Evolutionary conservation across 257 asterid species (phyloP), one percentile per base, ranked within the genome.

Genomic region (Osmanthus fragrans): DNA sequence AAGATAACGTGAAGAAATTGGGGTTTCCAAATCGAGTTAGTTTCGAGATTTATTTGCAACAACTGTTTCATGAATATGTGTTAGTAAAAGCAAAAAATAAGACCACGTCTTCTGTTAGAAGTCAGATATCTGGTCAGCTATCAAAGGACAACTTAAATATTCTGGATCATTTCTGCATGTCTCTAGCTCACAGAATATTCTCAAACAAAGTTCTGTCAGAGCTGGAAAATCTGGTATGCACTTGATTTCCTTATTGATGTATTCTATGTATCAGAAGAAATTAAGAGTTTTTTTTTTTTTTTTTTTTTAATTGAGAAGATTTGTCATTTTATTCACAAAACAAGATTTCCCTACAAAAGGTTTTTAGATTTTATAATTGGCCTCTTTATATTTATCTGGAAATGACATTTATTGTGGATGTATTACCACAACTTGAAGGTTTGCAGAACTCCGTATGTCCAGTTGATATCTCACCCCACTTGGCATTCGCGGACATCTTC

Each of bases 401-500:
- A 36, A 72, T 73, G 42, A 47, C 54, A 67, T 72, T 42, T 71
- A 39, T 83, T 82, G 19, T 70, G 40, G 25, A 72, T 37, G 13
- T 73, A 75, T 74, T 76, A 49, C 84, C 63, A 79, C 74, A 70
- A 34, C 45, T 82, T 85, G 82, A 82, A 96, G 99, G 99, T 93
- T 81, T 69, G 77, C 78, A 87, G 92, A 83, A 88, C 90, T 40
- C 95, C 98, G 8, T 90, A 92, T 81, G 91, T 96, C 73, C 86
- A 85, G 64, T 86, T 96, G 88, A 80, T 82, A 77, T 90, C 98
- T 80, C 95, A 92, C 85, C 94, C 96, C 33, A 93, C 96, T 39
- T 92, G 99, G 98, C 94, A 92, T 81, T 90, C 99, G 70, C 97
- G 97, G 68, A 85, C 86, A 77, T 93, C 99, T 79, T 88, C 98